Evolutionary conservation across 1,139 yeast species (phyloP), one percentile per base, ranked within the genome.

Genomic region (Magnusiomyces clavatus): DNA sequence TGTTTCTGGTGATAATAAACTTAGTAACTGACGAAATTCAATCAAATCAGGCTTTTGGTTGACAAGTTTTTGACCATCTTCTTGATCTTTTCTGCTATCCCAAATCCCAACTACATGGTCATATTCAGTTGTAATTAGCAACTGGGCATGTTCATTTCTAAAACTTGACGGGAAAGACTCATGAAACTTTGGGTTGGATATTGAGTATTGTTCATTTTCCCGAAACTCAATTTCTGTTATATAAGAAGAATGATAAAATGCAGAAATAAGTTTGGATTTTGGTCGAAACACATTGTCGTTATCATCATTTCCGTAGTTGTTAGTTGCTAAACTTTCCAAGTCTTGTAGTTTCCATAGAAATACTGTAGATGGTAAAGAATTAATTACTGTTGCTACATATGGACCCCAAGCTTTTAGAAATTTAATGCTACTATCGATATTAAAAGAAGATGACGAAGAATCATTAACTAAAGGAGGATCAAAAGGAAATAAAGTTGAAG

Each of bases 321-420:
- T 40, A 3, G 5, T 3, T 14, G 6, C n/a, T 19, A n/a, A 16
- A n/a, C n/a, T n/a, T n/a, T n/a, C n/a, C 4, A 31, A 40, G 11
- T 20, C 40, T 8, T 45, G 47, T 11, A 53, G 39, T 11, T 37
- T 43, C 58, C 58, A 56, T 20, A 56, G 46, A 51, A 50, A 56
- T n/a, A 56, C 58, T 1, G 51, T 47, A 2, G 49, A 46, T 1
- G 58, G 56, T 24, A 50, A 46, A 17, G 47, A 35, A n/a, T 55
- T 39, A n/a, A 49, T 50, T 2, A 53, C 56, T 11, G 56, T 47
- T 14, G 57, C 57, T 35, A 56, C 48, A 46, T 51, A 53, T 42
- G 17, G 41, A 43, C 11, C 31, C n/a, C 46, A 43, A 11, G 46
- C 31, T 24, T 24, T 24, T 24, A 24, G 8, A 24, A 24, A 24